Evolutionary conservation across 2,329 filamentous ascomycete species (phyloP), one percentile per base, ranked within the genome.

Genomic region (Aspergillus carbonarius): DNA sequence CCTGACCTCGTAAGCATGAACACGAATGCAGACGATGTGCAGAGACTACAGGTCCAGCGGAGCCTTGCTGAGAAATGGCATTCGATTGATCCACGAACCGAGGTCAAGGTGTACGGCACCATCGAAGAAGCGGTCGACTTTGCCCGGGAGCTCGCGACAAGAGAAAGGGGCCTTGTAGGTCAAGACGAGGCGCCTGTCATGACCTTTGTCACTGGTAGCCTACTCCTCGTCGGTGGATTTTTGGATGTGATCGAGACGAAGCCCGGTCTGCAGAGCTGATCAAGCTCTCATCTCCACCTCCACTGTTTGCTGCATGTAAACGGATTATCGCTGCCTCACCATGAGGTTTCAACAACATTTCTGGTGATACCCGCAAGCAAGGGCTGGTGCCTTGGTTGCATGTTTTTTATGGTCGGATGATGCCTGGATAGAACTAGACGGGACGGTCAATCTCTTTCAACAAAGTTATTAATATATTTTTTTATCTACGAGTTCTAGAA

Each of bases 191-290:
- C 72, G 2, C 80, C 81, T 51, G 79, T 86, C 15, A 84, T 86
- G 71, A 85, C 88, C 0, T 77, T 96, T 55, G 87, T 91, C 9
- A 96, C 92, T 13, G 92, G 92, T 2, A 96, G 91, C 72, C 77
- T 96, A 69, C 89, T 96, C 79, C 81, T 96, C 39, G 91, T 93
- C 1, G 92, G 92, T 7, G 90, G 89, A 10, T 79, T 92, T 47
- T 78, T 96, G 54, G 88, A 90, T 72, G 86, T 90, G 1, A 74
- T 96, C 59, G 91, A 90, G 62, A 76, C 74, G 5, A 76, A 76
- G 55, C 68, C 70, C 15, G 58, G 55, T 40, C 27, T 49, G 15
- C 40, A 65, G 20, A 66, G 40, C 53, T 61, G 44, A 5, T 56
- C 62, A 54, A 59, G 17, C 61, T 54, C 46, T 48, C 49, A 30